These are phyloP conservation scores for Plantago lanceolata DNA, from an alignment of 305 asterid species.

Conservation along the genomic window DNA sequence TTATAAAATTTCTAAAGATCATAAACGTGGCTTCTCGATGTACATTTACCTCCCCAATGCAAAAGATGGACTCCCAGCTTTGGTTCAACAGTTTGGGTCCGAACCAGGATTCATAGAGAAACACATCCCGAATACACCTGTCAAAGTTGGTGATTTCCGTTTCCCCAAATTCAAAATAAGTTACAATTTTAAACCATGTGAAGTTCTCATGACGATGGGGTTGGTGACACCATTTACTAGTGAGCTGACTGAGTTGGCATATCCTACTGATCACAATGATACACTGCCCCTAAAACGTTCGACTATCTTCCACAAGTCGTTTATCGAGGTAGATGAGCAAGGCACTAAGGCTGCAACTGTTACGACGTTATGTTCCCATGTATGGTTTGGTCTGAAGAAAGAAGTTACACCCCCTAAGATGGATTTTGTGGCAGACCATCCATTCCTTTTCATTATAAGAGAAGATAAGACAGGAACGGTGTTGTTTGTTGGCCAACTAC, in stretches of 20 bases:
- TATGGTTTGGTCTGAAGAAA: too few species aligned
- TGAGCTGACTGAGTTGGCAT: slow-evolving; percentile 65
- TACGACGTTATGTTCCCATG: slow-evolving; percentile 36
- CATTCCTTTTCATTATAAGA: slow-evolving; percentile 59
- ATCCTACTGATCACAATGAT: slow-evolving; percentile 29
- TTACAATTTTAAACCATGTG: slow-evolving; percentile 67
- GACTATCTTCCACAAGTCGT: slow-evolving; percentile 57
- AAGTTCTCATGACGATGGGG: slow-evolving; percentile 46
- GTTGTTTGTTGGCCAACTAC: slow-evolving; percentile 49
- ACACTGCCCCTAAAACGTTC: slow-evolving; percentile 33
- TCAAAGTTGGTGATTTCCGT: slow-evolving; percentile 38
- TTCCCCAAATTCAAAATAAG: slow-evolving; percentile 65
- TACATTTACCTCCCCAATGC: slow-evolving; percentile 74
- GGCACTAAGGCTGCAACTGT: slow-evolving; percentile 92
- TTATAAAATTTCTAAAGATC: slow-evolving; percentile 63
- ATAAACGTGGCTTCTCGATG: slow-evolving; percentile 66
- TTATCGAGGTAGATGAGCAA: slow-evolving; percentile 78
- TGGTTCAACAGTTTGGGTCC: slow-evolving; percentile 46
- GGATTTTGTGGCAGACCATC: slow-evolving; percentile 84
- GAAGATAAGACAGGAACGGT: slow-evolving; percentile 69
- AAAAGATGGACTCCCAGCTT: slow-evolving; percentile 50
- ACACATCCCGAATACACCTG: slow-evolving; percentile 47
- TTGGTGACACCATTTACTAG: slow-evolving; percentile 47
- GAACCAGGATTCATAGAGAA: slow-evolving; percentile 51
- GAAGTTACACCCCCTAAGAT: background rate